A percentile compares a stretch with the other conserved stretches of the same genome.
Evolutionary conservation across 139 green algal genomes (phyloP).

Genomic region (Chlorella sp.): DNA sequence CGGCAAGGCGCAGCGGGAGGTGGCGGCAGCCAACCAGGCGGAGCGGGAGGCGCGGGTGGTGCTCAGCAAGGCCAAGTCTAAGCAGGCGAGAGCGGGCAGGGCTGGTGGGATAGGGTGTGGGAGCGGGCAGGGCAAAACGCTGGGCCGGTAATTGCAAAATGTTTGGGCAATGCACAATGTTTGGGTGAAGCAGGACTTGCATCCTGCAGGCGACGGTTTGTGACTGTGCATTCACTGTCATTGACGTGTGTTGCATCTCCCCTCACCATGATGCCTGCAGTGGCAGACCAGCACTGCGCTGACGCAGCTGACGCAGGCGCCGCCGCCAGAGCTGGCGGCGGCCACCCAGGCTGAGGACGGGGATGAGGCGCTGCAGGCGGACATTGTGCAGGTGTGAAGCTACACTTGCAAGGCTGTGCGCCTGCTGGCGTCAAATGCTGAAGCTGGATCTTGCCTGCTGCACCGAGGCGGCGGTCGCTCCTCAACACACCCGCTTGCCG

Average conservation of each 20-base stretch:
- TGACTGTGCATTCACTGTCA: no score
- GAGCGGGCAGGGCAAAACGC: neutral
- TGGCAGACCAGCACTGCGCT: neutral
- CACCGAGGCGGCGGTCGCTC: no score
- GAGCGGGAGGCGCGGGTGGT: neutral
- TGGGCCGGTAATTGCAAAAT: no score
- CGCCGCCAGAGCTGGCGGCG: constrained; percentile 1
- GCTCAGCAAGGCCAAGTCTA: constrained; percentile 7
- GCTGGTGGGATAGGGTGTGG: neutral
- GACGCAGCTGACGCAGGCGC: constrained; percentile 24
- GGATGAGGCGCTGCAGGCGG: constrained; percentile 4
- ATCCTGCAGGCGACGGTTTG: no score
- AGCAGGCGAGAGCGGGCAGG: neutral
- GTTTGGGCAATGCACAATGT: no score
- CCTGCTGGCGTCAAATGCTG: no score
- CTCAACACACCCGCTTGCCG: no score
- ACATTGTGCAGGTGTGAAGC: constrained; percentile 29
- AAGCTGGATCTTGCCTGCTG: neutral
- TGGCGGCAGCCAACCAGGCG: neutral
- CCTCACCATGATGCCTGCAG: no score
- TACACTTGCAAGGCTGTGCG: no score
- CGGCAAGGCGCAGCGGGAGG: neutral
- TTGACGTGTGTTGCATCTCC: no score
- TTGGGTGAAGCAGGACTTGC: no score
- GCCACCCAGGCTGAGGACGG: neutral